A percentile compares a stretch with the other conserved stretches of the same genome.
Conservation (phyloP, 2,329 filamentous ascomycete species). For the Phialemoniopsis sp. region DNA sequence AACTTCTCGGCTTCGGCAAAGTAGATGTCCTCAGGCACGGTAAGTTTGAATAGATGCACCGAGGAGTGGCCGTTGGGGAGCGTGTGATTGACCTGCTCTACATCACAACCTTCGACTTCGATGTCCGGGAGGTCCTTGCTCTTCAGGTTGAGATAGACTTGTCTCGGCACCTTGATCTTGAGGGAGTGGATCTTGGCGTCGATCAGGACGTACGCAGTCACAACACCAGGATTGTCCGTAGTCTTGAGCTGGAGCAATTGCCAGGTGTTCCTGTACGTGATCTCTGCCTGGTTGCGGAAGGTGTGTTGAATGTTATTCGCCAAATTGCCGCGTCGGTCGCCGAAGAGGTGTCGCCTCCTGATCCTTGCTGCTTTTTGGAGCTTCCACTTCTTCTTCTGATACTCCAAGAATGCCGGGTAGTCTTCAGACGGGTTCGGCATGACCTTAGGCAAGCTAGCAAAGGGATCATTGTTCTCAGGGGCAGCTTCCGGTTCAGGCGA, state of each 20-base stretch:
- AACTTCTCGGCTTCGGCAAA: constrained; percentile 82
- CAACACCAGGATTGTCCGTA: constrained; percentile 80
- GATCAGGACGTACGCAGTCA: constrained; percentile 86
- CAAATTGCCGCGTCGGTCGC: constrained; percentile 67
- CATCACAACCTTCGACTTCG: constrained; percentile 77
- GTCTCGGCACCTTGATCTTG: constrained; percentile 83
- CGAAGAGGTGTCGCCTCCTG: constrained; percentile 86
- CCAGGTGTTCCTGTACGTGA: constrained; percentile 90
- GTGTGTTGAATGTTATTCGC: constrained; percentile 58
- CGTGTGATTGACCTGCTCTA: constrained; percentile 90
- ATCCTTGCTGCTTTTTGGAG: constrained; percentile 88
- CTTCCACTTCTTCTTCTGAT: constrained; percentile 99
- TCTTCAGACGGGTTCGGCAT: constrained; percentile 86
- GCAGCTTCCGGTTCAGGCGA: constrained; percentile 54
- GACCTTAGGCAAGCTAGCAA: constrained; percentile 71
- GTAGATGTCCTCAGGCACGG: constrained; percentile 83
- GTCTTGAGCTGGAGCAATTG: constrained; percentile 84
- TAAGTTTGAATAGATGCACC: constrained; percentile 89
- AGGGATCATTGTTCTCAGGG: constrained; percentile 68
- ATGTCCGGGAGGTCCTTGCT: constrained; percentile 83
- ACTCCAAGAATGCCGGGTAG: constrained; percentile 82
- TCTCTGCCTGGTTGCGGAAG: constrained; percentile 89
- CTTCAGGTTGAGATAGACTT: constrained; percentile 90
- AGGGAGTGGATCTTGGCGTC: constrained; percentile 86
- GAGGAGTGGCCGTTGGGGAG: constrained; percentile 94